Evolutionary conservation across 2,329 filamentous ascomycete genomes (phyloP).

Genomic region (Phyllosticta citribraziliensis): DNA sequence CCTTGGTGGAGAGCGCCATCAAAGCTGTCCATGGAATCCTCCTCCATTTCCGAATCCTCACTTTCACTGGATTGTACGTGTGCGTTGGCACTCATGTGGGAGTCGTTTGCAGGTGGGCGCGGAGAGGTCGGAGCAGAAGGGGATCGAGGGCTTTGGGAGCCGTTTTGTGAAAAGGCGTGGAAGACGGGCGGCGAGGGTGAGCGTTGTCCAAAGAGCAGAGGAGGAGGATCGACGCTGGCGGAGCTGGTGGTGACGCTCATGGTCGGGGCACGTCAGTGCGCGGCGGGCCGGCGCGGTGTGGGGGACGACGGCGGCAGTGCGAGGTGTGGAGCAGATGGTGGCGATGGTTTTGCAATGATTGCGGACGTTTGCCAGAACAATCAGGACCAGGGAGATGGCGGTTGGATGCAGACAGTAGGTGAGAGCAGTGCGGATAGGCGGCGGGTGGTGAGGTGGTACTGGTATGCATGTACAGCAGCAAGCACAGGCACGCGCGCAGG

Average conservation of each 20-base stretch:
- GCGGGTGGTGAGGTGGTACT: background rate
- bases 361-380: background rate
- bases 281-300: background rate
- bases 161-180: conserved; percentile 20
- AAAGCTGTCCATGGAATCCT: conserved; percentile 14
- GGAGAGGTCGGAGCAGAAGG: conserved; percentile 12
- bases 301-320: background rate
- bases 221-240: conserved; percentile 24
- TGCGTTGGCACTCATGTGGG: conserved; percentile 27
- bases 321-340: background rate
- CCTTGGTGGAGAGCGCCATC: background rate
- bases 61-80: conserved; percentile 16
- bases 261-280: conserved; percentile 12
- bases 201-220: conserved; percentile 26
- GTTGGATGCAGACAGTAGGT: background rate
- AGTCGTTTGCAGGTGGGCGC: conserved; percentile 15
- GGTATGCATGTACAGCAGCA: background rate
- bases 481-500: background rate
- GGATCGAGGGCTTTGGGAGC: conserved; percentile 12
- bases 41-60: conserved; percentile 19
- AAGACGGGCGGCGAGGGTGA: conserved; percentile 24
- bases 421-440: background rate
- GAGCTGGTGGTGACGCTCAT: conserved; percentile 29
- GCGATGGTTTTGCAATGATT: background rate
- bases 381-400: background rate